Conservation (phyloP, 352 stramenopile species). For the Globisporangium echinulatum region DNA sequence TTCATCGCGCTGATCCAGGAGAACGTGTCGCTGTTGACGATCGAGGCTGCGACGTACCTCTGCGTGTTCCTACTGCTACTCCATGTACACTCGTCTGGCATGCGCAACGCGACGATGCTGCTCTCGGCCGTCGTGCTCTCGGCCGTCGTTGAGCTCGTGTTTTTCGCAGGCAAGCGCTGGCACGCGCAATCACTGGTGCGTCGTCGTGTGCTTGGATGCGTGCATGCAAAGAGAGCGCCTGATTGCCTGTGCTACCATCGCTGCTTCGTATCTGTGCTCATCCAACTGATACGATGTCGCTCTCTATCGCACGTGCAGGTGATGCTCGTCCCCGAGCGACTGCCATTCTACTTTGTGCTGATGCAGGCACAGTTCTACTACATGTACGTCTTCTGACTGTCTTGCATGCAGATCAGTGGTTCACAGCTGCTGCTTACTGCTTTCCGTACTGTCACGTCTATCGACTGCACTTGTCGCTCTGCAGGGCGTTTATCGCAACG, state of each 20-base stretch:
- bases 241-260: neutral
- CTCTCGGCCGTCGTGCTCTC: conserved; percentile 39
- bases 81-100: conserved; percentile 71
- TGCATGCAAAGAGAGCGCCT: no score
- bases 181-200: conserved; percentile 58
- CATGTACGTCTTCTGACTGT: conserved; percentile 28
- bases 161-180: conserved; percentile 60
- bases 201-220: neutral
- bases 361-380: conserved; percentile 76
- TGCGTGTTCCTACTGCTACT: conserved; percentile 61
- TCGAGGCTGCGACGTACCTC: conserved; percentile 57
- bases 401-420: no score
- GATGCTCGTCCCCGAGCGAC: conserved; percentile 45
- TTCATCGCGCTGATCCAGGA: conserved; percentile 70
- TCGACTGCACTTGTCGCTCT: neutral
- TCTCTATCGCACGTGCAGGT: conserved; percentile 12
- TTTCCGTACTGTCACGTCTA: no score
- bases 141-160: conserved; percentile 51
- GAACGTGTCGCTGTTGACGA: conserved; percentile 62
- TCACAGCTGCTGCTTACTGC: no score
- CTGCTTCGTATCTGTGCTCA: neutral
- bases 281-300: no score
- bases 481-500: conserved; percentile 64
- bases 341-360: conserved; percentile 61
- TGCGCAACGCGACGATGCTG: conserved; percentile 65